Base-by-base conservation (phyloP, 495 filamentous ascomycete species). In the Penicillium soppii region DNA sequence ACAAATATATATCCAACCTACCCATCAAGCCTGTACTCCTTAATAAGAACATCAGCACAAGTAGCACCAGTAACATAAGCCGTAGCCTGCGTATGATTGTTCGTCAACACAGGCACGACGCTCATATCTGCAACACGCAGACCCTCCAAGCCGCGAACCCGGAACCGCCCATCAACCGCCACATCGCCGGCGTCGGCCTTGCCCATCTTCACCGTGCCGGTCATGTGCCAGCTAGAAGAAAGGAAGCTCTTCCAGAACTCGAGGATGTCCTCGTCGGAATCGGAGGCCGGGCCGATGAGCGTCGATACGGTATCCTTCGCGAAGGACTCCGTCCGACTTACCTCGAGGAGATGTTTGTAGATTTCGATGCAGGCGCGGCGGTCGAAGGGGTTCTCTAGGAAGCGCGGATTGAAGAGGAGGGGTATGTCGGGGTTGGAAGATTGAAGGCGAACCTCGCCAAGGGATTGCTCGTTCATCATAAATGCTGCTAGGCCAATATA, bases 91-190 rank as follows among this genome's bases (percentile, higher is more conserved):
- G 65, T 69, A 50, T 74, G 72, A 20, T 67, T 69, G 37, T 70
- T 74, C 7, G 67, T 63, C 49, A 85, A 47, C n/a, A 87, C 58
- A 5, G 85, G 85, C 19, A 85, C 70, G 38, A 85, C 78, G 55
- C 82, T 86, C 68, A 83, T 80, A 70, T 89, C 86, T 3, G 77
- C 82, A 4, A 88, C 73, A 8, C 86, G 75, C 52, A 89, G 62
- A 0, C 68, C 66, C 36, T 82, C 66, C 16, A 85, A 57, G 0
- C 84, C 86, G 5, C 72, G 58, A 0, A 88, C 72, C 23, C 72
- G 69, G 49, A 86, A 83, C 3, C 70, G 54, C 0, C 30, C 69
- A 53, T 88, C 82, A 21, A 88, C 82, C 6, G 72, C 82, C 6
- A 76, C 77, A 26, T 74, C 67, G 4, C 50, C 50, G 17, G 78